Evolutionary conservation across 140 eudicot species (phyloP), one percentile per base, ranked within the genome.

Genomic region (Ambrosia hybrid): DNA sequence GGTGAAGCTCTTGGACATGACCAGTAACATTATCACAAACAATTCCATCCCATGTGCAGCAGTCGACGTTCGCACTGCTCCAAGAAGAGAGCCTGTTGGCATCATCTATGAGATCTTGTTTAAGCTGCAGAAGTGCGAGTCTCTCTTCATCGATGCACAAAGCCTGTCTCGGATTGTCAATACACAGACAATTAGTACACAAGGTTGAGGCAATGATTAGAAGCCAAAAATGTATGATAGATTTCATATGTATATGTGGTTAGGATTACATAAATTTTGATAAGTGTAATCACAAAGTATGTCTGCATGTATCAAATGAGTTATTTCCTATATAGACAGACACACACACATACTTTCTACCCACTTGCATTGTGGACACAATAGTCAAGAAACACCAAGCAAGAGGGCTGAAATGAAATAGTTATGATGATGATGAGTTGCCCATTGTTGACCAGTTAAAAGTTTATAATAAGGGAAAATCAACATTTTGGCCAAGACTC

Each of bases 31-130:
- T 79, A 36, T 75, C 78, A 37, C 87, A 83, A 37, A 73, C 53
- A 45, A 83, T 57, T 10, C 84, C 81, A n/a, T 13, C 37, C 87
- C 84, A 83, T 61, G 13, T 66, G 55, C 84, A 79, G 67, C 79
- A 83, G 71, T 83, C 76, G 11, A 15, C 39, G 55, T 82, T 71
- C 0, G 57, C 74, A 62, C 48, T 45, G 81, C 73, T 78, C 70
- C 84, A 79, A 17, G 84, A 83, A 26, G 76, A 67, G 30, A 86
- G 80, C 6, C 61, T 76, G 45, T 70, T 45, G 3, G 78, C 51
- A 66, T 16, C 70, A 45, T 83, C 88, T 9, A 56, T 30, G 15
- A 83, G 73, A 59, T 65, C 73, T 4, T 68, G n/a, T 65, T 80
- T 83, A 74, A 86, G 71, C 74, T 55, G 59, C 41, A 72, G 61